Base-by-base conservation (phyloP, 192 early-diverging fungal genomes). In the Dispira simplex region DNA sequence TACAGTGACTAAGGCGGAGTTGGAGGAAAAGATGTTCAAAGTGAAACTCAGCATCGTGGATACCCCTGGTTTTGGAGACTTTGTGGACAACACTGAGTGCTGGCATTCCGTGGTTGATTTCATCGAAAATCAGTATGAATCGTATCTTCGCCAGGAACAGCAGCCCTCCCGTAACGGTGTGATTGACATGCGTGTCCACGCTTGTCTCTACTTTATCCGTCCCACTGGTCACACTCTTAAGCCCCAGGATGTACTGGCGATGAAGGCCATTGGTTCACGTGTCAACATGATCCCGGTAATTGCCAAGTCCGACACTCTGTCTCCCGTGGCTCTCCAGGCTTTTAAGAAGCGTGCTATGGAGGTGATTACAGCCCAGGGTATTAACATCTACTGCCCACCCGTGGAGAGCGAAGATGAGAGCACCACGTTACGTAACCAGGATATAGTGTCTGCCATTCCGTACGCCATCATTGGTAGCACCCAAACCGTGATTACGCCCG, bases 1-100 rank as follows among this genome's bases (percentile, higher is more conserved):
- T 79, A 95, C 93, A 69, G 90, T 99, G 64, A 91, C 93, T 66
- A 90, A 94, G 70, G 93, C 97, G 65, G 96, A 96, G 68, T 82
- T 99, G 21, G 94, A 99, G 75, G 96, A 99, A 72, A 97, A 99
- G 76, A 91, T 90, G 75, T 99, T 99, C 83, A 91, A 88, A 64
- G 93, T 95, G 62, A 89, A 92, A 66, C 76, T 99, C 67, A 91
- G 89, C 62, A 87, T 99, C 21, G 90, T 99, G 59, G 92, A 91
- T 70, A 90, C 89, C 11, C 90, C 85, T 51, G 89, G 90, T 28
- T 92, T 92, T 69, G 90, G 90, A 62, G 90, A 92, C 72, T 92
- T 87, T 66, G 88, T 91, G 58, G 90, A 92, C 75, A 92, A 92
- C 76, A 85, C 88, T 66, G 91, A 99, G 70, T 91, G 91, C 74